Evolutionary conservation across 306 rosid species (phyloP).

Genomic region (Cotoneaster glaucophyllus): DNA sequence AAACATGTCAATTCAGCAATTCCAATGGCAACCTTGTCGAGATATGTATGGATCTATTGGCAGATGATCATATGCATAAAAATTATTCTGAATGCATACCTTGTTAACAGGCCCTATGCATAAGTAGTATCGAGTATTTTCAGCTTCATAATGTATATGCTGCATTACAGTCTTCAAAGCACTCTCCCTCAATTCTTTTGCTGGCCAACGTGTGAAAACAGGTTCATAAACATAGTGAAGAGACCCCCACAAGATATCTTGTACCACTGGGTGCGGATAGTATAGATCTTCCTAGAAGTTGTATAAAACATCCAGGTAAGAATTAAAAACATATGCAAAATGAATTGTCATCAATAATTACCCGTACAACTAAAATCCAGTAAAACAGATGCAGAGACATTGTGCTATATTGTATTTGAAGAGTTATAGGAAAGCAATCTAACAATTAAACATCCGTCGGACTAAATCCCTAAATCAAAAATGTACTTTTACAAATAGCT

Average conservation of each 20-base stretch:
- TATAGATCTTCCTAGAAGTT: conserved; percentile 71
- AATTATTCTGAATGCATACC: conserved; percentile 32
- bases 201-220: conserved; percentile 67
- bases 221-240: conserved; percentile 68
- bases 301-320: conserved; percentile 2
- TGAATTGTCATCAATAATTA: not conserved
- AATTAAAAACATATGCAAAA: not conserved
- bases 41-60: not conserved
- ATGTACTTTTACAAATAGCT: not conserved
- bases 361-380: not conserved
- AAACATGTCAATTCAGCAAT: not conserved
- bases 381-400: not conserved
- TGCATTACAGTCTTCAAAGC: conserved; percentile 43
- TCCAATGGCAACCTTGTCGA: not conserved
- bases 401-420: not conserved
- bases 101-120: conserved; percentile 94
- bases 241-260: conserved; percentile 70
- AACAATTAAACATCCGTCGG: not conserved
- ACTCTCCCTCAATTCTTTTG: conserved; percentile 67
- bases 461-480: not conserved
- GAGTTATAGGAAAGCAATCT: not conserved
- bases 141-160: conserved; percentile 86
- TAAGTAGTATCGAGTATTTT: conserved; percentile 74
- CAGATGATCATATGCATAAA: not conserved
- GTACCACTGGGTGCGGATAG: conserved; percentile 81